Evolutionary conservation across 1,284 basidiomycete genomes (phyloP), one percentile per base, ranked within the genome.

Genomic region (Heimioporus punctisporus): DNA sequence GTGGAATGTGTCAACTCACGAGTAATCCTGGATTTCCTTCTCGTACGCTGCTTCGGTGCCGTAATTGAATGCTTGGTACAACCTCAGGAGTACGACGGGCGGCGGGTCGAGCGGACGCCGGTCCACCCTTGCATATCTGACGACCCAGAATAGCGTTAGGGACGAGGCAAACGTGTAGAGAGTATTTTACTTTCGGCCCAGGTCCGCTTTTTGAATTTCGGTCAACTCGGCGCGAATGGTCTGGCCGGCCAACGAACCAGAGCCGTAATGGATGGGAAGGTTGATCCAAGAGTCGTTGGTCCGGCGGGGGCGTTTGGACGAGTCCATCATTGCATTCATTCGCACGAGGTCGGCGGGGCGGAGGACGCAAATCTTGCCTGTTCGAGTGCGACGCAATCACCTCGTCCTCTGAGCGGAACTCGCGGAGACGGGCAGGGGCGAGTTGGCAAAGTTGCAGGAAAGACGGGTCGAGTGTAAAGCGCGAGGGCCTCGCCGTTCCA

Each of bases 181-280:
- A 14, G 44, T 26, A 4, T 42, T 73, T 63, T 65, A 87, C 85
- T 87, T 87, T 72, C 85, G 73, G 19, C 85, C 85, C 37, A 87
- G 69, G 65, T 86, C 76, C 19, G 85, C 85, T 56, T 85, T 84
- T 65, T 87, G 85, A 9, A 87, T 69, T 69, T 88, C 86, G 50
- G 72, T 61, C 44, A 88, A 72, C 67, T 85, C 77, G 59, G 83
- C 82, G 50, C 86, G 81, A 47, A 88, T 74, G 14, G 77, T 80
- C 54, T 75, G 74, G 26, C 83, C 85, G 52, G 74, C 67, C 65
- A 87, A 86, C 58, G 84, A 86, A 54, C 86, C 86, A 50, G 75
- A 72, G 12, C 70, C 68, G 59, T 84, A 88, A 56, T 72, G 74
- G 51, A 86, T 81, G 15, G 82, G 82, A 28, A 62, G 58, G 40